Evolutionary conservation across 73 alveolate genomes (phyloP).

Genomic region (Stentor roeselii): DNA sequence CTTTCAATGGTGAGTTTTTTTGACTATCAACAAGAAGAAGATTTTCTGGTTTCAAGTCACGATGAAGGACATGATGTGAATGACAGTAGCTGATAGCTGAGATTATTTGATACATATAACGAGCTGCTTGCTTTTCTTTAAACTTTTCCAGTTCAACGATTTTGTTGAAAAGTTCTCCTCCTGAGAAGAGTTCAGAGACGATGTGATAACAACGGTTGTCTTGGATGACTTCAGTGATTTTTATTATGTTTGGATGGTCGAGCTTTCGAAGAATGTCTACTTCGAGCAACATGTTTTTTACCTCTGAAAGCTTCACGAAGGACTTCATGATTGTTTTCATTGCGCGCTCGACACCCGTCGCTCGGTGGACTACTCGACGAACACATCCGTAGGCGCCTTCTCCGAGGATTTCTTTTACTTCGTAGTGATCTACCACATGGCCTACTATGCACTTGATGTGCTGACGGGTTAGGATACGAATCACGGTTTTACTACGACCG

Average conservation of each 20-base stretch:
- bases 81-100: slow-evolving; percentile 10
- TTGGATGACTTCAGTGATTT: background rate
- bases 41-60: slow-evolving; percentile 3
- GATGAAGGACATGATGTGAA: background rate
- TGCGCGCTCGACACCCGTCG: background rate
- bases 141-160: background rate
- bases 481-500: too few species aligned
- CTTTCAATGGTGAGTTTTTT: background rate
- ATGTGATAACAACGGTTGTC: background rate
- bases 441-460: too few species aligned
- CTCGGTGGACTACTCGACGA: background rate
- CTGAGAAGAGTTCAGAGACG: background rate
- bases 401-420: background rate
- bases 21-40: background rate
- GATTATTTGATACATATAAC: background rate
- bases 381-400: background rate
- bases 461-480: too few species aligned
- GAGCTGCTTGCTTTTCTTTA: background rate
- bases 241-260: slow-evolving; percentile 22
- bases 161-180: background rate
- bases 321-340: background rate
- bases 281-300: background rate
- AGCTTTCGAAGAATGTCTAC: background rate
- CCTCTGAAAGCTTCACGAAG: background rate
- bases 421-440: background rate